phyloP scores from a whole-genome alignment of 257 asterid species.

The Solanum megistacrolobum region DNA sequence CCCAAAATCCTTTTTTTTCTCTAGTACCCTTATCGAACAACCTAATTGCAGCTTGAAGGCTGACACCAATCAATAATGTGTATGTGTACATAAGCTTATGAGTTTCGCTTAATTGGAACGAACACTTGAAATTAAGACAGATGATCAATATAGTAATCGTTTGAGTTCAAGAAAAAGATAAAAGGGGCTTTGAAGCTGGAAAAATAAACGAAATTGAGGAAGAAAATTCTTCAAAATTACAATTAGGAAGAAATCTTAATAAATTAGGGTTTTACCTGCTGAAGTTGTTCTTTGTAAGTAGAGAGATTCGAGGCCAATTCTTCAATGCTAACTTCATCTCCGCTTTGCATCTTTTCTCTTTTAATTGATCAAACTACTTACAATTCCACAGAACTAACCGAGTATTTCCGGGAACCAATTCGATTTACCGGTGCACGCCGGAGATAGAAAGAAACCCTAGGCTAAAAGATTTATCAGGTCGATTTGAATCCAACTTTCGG shows the following conservation, averaged over 20 bases:
- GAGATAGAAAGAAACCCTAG: neutral
- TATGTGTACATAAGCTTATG: neutral
- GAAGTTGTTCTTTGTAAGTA: slow-evolving; percentile 85
- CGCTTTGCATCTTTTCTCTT: slow-evolving; percentile 14
- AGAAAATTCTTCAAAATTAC: neutral
- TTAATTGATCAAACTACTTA: neutral
- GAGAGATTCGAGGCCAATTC: slow-evolving; percentile 84
- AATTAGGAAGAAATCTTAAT: neutral
- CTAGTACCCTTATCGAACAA: neutral
- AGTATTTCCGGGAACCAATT: neutral
- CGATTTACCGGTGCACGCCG: neutral
- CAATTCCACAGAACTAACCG: neutral
- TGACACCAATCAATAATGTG: neutral
- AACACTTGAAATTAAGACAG: neutral
- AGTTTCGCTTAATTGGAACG: neutral
- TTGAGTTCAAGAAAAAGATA: neutral
- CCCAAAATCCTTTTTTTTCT: neutral
- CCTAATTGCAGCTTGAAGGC: neutral
- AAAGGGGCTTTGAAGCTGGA: neutral
- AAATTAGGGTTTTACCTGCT: slow-evolving; percentile 38
- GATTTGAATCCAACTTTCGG: neutral
- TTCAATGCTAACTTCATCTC: slow-evolving; percentile 75
- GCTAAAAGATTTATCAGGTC: neutral
- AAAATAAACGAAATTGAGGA: neutral
- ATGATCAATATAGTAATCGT: neutral